phyloP scores from a whole-genome alignment of 1,284 basidiomycete species.

The Cryptococcus hybrid region DNA sequence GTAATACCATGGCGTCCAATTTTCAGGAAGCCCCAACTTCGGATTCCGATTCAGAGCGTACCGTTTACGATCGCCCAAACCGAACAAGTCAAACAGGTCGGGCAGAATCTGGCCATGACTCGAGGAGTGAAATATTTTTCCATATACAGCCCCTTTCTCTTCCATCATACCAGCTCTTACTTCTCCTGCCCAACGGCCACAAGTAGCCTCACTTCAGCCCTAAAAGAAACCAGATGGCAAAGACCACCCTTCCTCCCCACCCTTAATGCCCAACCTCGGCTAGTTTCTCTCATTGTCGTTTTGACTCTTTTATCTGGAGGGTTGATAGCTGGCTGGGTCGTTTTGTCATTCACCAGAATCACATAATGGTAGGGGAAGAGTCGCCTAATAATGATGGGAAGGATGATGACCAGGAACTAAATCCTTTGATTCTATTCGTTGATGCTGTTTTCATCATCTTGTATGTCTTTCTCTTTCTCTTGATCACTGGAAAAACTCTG shows the following conservation, averaged over 20 bases:
- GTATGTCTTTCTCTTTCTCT: conserved; percentile 5
- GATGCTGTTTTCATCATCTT: conserved; percentile 14
- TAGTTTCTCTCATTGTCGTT: not conserved
- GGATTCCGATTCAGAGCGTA: too few species aligned
- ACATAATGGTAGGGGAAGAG: not conserved
- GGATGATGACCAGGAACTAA: not conserved
- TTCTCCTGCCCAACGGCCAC: too few species aligned
- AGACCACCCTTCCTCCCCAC: not conserved
- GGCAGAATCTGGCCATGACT: too few species aligned
- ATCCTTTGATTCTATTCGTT: conserved; percentile 6
- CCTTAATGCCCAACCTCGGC: not conserved
- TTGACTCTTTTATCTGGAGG: conserved; percentile 4
- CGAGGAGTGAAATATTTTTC: too few species aligned
- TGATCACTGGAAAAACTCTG: not conserved
- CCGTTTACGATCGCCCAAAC: too few species aligned
- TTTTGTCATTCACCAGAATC: conserved; percentile 2
- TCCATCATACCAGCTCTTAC: too few species aligned
- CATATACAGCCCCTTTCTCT: too few species aligned
- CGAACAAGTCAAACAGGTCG: too few species aligned
- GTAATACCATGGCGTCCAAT: too few species aligned
- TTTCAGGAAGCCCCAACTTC: too few species aligned
- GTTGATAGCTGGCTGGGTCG: conserved; percentile 7
- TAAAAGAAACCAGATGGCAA: not conserved
- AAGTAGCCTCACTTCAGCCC: not conserved
- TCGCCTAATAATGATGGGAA: too few species aligned